Evolutionary conservation across 1,139 yeast genomes (phyloP), one percentile per base, ranked within the genome.

Genomic region (Debaryomyces fabryi): DNA sequence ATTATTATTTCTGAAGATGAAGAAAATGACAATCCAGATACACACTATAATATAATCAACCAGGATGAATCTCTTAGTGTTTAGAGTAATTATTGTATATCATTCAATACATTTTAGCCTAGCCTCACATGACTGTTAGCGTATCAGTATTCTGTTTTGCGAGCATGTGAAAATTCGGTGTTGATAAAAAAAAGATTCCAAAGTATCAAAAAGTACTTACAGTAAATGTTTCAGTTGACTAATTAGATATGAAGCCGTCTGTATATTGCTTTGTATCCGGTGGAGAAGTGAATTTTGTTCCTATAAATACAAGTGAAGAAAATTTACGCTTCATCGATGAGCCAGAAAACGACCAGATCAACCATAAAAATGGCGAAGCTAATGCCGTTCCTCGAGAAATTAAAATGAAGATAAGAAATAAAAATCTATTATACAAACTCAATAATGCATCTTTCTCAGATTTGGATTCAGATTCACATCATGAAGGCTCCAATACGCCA

Each of bases 401-500:
- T 38, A 64, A 65, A 49, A 55, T 68, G 46, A 71, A 69, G 51
- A 58, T 71, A 37, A 67, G 64, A 48, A 69, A 70, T 51, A 68
- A 66, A 49, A 76, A 74, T 57, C 60, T 75, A 15, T 57, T 76
- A 38, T 76, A 75, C 56, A 62, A 71, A 45, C 61, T 76, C 38
- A 76, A 76, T 55, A 75, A 76, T 55, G 79, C 80, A 6, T 70
- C 76, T 6, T 57, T 69, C 33, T 71, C 77, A 1, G 79, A 74
- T 49, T 53, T 68, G 9, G 78, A 74, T 42, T 62, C 67, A 0
- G 77, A 72, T 37, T 49, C 58, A 42, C 48, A 30, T 42, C 45
- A 24, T 21, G 37, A 34, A 43, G 37, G 42, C 25, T 42, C 44
- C 6, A 48, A 49, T 30, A 39, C 46, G 6, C 30, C 36, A 9